Evolutionary conservation across 805 yeast species (phyloP), one percentile per base, ranked within the genome.

Genomic region (Tetrapisispora phaffii): DNA sequence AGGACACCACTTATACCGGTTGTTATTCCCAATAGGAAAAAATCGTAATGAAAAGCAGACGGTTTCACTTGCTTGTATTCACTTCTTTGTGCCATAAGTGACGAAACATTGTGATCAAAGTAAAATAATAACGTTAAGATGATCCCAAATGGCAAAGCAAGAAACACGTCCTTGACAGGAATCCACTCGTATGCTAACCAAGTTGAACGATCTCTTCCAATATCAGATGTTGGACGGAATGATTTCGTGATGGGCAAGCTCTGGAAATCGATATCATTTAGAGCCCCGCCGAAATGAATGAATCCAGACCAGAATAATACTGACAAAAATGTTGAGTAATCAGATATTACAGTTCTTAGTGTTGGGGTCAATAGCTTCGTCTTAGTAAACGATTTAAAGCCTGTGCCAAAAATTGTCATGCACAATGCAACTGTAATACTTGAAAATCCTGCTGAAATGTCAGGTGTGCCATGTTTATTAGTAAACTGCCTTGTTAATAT

Each of bases 81-180:
- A 22, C 80, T 76, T 49, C 81, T 81, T 65, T 90, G 97, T 43
- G 96, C 89, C 76, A 93, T 93, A 45, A 90, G 69, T 0, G 97
- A 82, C 2, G 96, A 87, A 10, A 90, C 94, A 51, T 90, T 93
- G 64, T 90, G 98, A 65, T 90, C 98, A 64, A 89, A 93, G 63
- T 87, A 90, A 65, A 93, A 90, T 41, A 90, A 67, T 41, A 82
- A 74, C 0, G 97, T 87, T 37, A 93, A 66, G 39, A 93, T 71
- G 1, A 93, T 66, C 0, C 95, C 97, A 72, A 90, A 93, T 0
- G 98, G 98, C 7, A 93, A 61, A 0, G 98, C 97, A 32, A 93
- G 63, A 58, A 93, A 93, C 0, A 90, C 80, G 52, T 88, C 79
- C 2, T 80, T 80, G 1, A 82, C 87, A 0, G 80, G 58, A 1